Base-by-base conservation (phyloP, 2,329 filamentous ascomycete genomes). In the Didymella glomerata region DNA sequence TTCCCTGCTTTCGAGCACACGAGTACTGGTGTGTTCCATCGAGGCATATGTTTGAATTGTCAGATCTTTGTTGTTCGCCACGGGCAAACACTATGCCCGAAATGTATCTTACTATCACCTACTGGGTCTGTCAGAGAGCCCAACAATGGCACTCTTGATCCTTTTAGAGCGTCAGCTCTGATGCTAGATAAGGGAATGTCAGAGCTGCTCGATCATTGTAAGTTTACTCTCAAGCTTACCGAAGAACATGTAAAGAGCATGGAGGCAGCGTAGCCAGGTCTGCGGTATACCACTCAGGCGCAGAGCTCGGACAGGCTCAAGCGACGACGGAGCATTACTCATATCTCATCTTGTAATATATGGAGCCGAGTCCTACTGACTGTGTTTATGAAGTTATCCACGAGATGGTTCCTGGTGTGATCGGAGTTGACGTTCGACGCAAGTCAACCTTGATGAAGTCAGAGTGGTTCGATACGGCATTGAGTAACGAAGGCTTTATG, bases 401-500 rank as follows among this genome's bases (percentile, higher is more conserved):
- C 32, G 67, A 74, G 50, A 77, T 77, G 74, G 72, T 72, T 24
- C 75, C 74, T 7, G 69, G 67, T 38, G 72, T 71, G 27, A 77
- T 77, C 45, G 72, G 74, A n/a, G 68, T 77, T 47, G 75, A 77
- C 47, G 62, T 77, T 54, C 71, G 71, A 28, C 65, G 70, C 48
- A 70, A 70, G 25, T 77, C 74, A 3, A 68, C 71, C 25, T 53
- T 76, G 49, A 76, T 77, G 69, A 71, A 65, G 36, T 73, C 71
- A 36, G 70, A 75, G 24, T 78, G 76, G 75, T 76, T 76, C 54
- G 69, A 72, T 45, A 76, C 70, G 18, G 76, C 76, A 10, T 64
- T 76, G 42, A 64, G 63, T 40, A 74, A 76, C 58, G 34, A 57
- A 45, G 75, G 71, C n/a, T 78, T 78, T 55, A 77, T 78, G 74